These are phyloP conservation scores for Nepenthes mirabilis DNA, from an alignment of 148 eudicot species.

Conservation along the genomic window DNA sequence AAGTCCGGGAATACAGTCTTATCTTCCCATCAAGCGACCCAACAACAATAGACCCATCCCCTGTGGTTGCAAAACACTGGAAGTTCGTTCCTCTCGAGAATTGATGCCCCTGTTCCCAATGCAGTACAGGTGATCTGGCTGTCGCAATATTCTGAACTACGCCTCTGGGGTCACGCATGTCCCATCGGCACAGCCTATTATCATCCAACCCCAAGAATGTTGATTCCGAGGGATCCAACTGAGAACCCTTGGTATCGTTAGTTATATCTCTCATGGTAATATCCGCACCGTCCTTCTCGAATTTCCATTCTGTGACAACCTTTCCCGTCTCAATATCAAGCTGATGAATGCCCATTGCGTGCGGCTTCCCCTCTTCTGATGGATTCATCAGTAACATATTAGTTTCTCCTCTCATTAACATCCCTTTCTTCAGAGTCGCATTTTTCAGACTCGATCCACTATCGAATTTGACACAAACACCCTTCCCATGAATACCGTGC, in stretches of 20 bases:
- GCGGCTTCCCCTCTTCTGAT: constrained; percentile 57
- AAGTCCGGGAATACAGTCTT: constrained; percentile 68
- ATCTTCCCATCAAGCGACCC: constrained; percentile 98
- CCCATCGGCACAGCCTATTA: constrained; percentile 86
- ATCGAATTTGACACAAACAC: constrained; percentile 69
- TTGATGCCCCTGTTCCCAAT: constrained; percentile 93
- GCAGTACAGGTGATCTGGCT: constrained; percentile 53
- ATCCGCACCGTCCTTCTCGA: constrained; percentile 81
- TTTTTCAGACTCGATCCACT: constrained; percentile 9
- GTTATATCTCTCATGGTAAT: constrained; percentile 83
- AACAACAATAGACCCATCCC: constrained; percentile 94
- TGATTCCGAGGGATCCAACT: constrained; percentile 77
- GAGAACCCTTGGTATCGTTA: constrained; percentile 72
- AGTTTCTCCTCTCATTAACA: constrained; percentile 85
- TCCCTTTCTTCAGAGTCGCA: constrained; percentile 60
- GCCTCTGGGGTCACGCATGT: constrained; percentile 81
- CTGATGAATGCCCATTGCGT: constrained; percentile 60
- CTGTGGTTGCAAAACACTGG: constrained; percentile 90
- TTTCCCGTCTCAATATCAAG: constrained; percentile 90
- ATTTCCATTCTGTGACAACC: constrained; percentile 86
- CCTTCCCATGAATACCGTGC: constrained; percentile 97
- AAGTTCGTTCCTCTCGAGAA: constrained; percentile 87
- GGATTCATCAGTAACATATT: constrained; percentile 95
- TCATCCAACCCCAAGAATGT: constrained; percentile 95
- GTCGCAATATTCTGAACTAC: constrained; percentile 52